Evolutionary conservation across 495 filamentous ascomycete genomes (phyloP).

Genomic region (Aspergillus panamensis): DNA sequence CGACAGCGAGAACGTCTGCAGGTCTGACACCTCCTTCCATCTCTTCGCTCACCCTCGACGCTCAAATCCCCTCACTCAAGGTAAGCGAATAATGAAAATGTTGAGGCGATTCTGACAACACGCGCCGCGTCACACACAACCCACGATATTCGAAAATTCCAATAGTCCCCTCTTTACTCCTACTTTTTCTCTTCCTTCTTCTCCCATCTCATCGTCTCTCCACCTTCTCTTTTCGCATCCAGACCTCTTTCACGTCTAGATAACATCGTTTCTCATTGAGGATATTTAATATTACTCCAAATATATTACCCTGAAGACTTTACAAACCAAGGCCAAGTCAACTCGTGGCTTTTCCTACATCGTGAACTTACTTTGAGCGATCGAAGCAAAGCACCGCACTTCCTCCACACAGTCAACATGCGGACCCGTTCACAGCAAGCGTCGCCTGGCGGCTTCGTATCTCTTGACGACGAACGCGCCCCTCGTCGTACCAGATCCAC

Average conservation of each 20-base stretch:
- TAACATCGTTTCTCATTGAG: not conserved
- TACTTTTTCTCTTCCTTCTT: not conserved
- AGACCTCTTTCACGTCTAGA: not conserved
- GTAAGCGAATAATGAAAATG: constrained; percentile 17
- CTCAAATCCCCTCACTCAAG: constrained; percentile 2
- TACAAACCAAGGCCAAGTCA: not conserved
- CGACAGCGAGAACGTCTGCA: constrained; percentile 2
- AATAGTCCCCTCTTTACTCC: not conserved
- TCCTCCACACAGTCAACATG: constrained; percentile 18
- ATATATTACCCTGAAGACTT: not conserved
- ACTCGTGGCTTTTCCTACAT: not conserved
- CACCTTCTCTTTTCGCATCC: constrained; percentile 1
- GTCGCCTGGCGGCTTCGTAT: constrained; percentile 25
- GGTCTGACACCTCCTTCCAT: not conserved
- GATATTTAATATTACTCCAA: not conserved
- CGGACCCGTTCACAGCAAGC: constrained; percentile 27
- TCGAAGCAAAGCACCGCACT: not conserved
- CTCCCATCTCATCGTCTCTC: not conserved
- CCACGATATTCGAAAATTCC: constrained; percentile 1
- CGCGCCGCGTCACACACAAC: constrained; percentile 10
- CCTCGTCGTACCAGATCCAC: constrained; percentile 22
- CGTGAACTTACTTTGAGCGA: not conserved
- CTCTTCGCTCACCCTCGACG: not conserved
- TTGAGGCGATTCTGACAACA: not conserved
- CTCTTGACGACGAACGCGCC: constrained; percentile 18